Evolutionary conservation across 148 eudicot species (phyloP).

Genomic region (Dianthus caryophyllus): DNA sequence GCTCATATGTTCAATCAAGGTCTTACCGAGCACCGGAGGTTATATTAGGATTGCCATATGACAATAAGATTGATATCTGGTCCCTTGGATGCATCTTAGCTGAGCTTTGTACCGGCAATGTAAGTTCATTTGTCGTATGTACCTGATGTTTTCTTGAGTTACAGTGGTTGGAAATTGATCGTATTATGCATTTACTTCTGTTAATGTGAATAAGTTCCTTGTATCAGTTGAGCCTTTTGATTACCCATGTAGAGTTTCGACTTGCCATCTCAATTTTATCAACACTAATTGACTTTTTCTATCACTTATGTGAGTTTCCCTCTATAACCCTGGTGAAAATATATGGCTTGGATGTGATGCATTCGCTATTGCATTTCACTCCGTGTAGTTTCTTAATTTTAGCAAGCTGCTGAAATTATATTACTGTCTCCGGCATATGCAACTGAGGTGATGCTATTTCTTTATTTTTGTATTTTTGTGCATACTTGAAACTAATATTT

Average conservation of each 20-base stretch:
- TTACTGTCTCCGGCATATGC: constrained; percentile 1
- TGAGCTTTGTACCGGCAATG: constrained; percentile 97
- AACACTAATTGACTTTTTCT: not conserved
- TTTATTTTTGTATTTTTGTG: not conserved
- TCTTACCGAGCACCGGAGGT: constrained; percentile 98
- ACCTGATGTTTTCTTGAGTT: not conserved
- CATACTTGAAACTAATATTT: not conserved
- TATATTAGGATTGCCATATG: constrained; percentile 86
- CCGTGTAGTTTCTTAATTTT: not conserved
- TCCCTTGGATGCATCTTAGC: constrained; percentile 99
- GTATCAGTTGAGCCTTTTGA: not conserved
- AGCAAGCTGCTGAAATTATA: not conserved
- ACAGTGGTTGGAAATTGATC: not conserved
- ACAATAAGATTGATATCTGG: constrained; percentile 93
- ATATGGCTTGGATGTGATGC: not conserved
- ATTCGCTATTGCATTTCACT: not conserved
- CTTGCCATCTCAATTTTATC: not conserved
- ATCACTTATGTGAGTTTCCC: not conserved
- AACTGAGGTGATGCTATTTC: not conserved
- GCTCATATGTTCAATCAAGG: constrained; percentile 94
- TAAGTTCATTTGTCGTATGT: constrained; percentile 33
- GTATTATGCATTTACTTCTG: not conserved
- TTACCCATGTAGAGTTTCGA: not conserved
- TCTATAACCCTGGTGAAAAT: not conserved
- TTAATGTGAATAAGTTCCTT: not conserved